Evolutionary conservation across 306 rosid species (phyloP).

Genomic region (Prunus campanulata): DNA sequence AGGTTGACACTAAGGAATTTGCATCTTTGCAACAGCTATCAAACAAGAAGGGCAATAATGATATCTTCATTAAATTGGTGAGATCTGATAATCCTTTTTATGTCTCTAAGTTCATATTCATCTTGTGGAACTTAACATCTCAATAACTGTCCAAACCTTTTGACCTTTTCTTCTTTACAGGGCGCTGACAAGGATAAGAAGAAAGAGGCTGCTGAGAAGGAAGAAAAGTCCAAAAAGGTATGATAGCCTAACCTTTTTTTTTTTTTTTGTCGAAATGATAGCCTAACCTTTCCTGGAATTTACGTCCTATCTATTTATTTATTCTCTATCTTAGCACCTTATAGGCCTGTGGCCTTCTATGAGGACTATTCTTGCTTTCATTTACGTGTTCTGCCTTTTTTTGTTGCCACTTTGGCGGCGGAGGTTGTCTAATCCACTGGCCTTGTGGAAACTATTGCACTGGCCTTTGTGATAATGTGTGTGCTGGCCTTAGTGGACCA

Average conservation of each 20-base stretch:
- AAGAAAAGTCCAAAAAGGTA: constrained; percentile 82
- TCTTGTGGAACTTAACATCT: neutral
- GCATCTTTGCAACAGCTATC: constrained; percentile 83
- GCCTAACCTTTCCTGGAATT: neutral
- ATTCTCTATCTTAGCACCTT: neutral
- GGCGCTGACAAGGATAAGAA: constrained; percentile 91
- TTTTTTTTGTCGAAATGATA: too few relatives aligned
- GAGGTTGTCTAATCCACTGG: too few relatives aligned
- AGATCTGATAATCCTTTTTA: neutral
- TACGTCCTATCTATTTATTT: neutral
- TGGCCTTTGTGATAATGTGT: neutral
- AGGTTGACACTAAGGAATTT: constrained; percentile 78
- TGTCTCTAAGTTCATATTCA: neutral
- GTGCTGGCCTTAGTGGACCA: too few relatives aligned
- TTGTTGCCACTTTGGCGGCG: neutral
- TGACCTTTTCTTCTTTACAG: constrained; percentile 30
- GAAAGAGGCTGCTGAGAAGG: constrained; percentile 78
- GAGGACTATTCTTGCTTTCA: neutral
- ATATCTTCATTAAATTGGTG: constrained; percentile 81
- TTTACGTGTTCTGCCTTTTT: neutral
- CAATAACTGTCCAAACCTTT: neutral
- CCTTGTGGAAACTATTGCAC: neutral
- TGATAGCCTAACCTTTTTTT: neutral
- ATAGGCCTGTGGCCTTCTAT: neutral
- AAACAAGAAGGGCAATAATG: constrained; percentile 77